Base-by-base conservation (phyloP, 2,329 filamentous ascomycete genomes). In the Paecilomyces niveus region DNA sequence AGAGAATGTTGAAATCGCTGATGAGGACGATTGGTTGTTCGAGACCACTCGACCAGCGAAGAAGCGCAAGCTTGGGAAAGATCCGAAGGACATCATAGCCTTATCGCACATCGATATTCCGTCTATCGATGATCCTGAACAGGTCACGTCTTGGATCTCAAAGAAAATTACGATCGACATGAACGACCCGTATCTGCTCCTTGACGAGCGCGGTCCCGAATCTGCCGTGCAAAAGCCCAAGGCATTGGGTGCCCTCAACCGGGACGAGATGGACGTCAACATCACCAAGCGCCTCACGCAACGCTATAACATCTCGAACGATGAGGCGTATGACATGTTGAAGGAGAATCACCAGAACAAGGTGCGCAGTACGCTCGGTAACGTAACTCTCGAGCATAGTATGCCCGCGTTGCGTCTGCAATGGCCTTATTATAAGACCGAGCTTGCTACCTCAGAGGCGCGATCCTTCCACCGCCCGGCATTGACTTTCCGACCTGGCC, bases 321-420 rank as follows among this genome's bases (percentile, higher is more conserved):
- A 99, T 68, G 89, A 94, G 59, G 92, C 92, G 1, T 99, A 99
- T 72, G 92, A 97, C 69, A 85, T 92, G 60, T 83, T 99, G 52
- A 97, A 97, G 75, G 92, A 96, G 74, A 97, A 97, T 69, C 92
- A 96, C 69, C 91, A 96, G 76, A 92, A 90, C 81, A 97, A 96
- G 75, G 90, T 99, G 61, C 87, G 94, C 64, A 94, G 92, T 56
- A 96, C 91, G 1, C 84, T 99, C 61, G 91, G 92, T 53, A 93
- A 92, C 69, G 85, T 96, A 62, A 87, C 89, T n/a, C 87, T 99
- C 50, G 94, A 99, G 72, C 94, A 99, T 76, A 92, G 90, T 73
- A 81, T 96, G 80, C 93, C 94, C 15, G 94, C 94, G 10, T 81
- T 93, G 68, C 92, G 93, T 69, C 79, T 99, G 49, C 90, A 95